These are phyloP conservation scores for Chrysochromulina parva DNA, from an alignment of 78 protist species.

Conservation along the genomic window DNA sequence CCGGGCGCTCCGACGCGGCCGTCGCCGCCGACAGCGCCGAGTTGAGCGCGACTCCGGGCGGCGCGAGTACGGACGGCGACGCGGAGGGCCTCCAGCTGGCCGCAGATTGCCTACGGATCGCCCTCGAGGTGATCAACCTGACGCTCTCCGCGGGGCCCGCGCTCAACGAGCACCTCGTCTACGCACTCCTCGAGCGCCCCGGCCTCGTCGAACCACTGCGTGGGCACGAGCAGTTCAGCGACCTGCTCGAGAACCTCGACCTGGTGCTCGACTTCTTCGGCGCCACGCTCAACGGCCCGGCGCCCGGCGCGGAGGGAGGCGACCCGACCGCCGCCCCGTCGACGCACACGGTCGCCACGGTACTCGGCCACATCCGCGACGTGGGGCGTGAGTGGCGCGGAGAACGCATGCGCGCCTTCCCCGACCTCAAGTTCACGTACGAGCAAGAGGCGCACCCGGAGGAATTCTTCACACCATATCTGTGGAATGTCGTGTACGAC, in stretches of 20 bases:
- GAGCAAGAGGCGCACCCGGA: conserved; percentile 23
- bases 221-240: background rate
- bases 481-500: conserved; percentile 7
- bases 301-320: background rate
- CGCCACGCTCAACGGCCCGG: background rate
- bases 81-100: too few relatives aligned
- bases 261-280: background rate
- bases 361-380: background rate
- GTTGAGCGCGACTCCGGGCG: too few relatives aligned
- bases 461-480: conserved; percentile 39
- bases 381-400: background rate
- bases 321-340: background rate
- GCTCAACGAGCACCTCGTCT: background rate
- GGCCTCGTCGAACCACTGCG: background rate
- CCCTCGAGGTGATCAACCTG: background rate
- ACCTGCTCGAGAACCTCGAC: background rate
- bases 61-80: too few relatives aligned
- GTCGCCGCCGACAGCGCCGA: too few relatives aligned
- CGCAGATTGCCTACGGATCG: background rate
- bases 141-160: background rate
- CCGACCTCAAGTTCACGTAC: background rate
- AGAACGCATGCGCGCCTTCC: background rate
- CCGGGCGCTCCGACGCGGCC: too few relatives aligned
- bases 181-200: background rate
- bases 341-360: background rate